phyloP scores from a whole-genome alignment of 345 rosid genomes.

The Eucalyptus regnans region DNA sequence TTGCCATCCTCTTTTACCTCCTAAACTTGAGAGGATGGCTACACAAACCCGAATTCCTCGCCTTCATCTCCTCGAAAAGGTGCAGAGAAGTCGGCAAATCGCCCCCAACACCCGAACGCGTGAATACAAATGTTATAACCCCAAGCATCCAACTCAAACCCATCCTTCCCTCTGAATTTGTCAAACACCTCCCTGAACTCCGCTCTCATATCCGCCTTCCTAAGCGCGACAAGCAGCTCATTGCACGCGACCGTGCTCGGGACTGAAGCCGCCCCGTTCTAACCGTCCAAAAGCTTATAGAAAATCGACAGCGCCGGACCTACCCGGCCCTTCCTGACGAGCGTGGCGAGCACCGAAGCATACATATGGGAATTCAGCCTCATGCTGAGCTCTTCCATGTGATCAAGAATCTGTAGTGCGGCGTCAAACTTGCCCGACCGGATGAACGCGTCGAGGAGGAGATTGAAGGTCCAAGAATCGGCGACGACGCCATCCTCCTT shows the following conservation, averaged over 20 bases:
- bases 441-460: no score
- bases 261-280: constrained; percentile 5
- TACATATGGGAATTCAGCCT: constrained; percentile 33
- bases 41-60: no score
- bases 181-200: constrained; percentile 46
- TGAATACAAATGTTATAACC: constrained; percentile 81
- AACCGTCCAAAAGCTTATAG: constrained; percentile 49
- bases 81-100: constrained; percentile 16
- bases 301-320: constrained; percentile 47
- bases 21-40: no score
- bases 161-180: constrained; percentile 22
- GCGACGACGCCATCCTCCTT: constrained; percentile 42
- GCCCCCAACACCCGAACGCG: constrained; percentile 79
- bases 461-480: no score
- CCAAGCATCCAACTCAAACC: constrained; percentile 50
- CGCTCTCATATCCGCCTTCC: constrained; percentile 35
- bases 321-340: constrained; percentile 45
- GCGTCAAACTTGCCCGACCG: no score
- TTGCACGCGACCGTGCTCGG: constrained; percentile 54
- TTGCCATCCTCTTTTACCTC: no score
- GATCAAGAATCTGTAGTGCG: no score
- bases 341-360: constrained; percentile 53
- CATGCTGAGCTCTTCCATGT: constrained; percentile 54
- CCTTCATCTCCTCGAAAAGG: no score
- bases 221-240: constrained; percentile 55